Evolutionary conservation across 257 asterid genomes (phyloP), one percentile per base, ranked within the genome.

Genomic region (Striga asiatica): DNA sequence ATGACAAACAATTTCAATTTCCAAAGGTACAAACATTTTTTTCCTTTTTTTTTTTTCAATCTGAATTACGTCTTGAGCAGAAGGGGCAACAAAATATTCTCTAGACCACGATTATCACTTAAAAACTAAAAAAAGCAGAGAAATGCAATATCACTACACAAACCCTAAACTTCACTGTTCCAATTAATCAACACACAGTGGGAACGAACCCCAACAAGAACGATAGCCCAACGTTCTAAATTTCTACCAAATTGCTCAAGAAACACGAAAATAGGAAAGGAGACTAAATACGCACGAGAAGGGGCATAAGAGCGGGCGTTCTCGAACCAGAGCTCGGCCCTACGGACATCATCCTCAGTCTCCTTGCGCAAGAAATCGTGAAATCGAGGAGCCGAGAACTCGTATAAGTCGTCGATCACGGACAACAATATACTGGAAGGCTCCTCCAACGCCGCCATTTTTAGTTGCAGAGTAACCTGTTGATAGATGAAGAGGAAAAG

Each of bases 271-370:
- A 6, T 41, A 1, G n/a, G 56, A 57, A 39, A 24, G 3, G 48
- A 60, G 52, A 2, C n/a, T n/a, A n/a, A n/a, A 47, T 18, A 72
- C 98, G 47, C 74, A 92, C 98, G 97, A 37, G 98, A 92, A 66
- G 97, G 98, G 61, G 97, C 93, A 48, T 87, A 74, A 43, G 84
- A 46, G 18, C 49, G 65, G 16, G 76, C 66, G 2, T 61, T 60
- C 25, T 81, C 83, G 51, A 92, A 92, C 98, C 98, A 92, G 53
- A 78, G 78, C 74, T 88, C 97, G 8, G 98, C 94, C 63, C 57
- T 68, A 0, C 73, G 76, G 22, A 60, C 75, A 24, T 92, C 95
- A 0, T 71, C 81, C 20, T 52, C 81, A 0, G 81, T 74, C 78
- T 92, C 98, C 11, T 72, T 89, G 3, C 13, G 32, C n/a, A 79